Conservation (phyloP, 2,329 filamentous ascomycete species). For the Trematosphaeria pertusa region DNA sequence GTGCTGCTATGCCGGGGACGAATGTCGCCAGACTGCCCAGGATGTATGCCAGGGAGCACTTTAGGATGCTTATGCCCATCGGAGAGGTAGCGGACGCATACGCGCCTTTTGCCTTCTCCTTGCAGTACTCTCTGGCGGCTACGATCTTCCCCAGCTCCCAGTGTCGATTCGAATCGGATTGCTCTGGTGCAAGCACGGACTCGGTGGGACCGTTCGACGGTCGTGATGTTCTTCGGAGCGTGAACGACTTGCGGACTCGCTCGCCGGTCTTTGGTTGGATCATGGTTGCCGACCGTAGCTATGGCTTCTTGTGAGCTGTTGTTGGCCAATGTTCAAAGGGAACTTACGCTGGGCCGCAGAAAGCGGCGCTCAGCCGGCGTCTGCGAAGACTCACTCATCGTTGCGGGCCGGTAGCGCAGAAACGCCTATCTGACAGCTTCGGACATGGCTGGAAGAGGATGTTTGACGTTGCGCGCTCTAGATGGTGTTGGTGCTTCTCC, state of each 20-base stretch:
- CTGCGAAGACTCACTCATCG: conserved; percentile 40
- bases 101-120: conserved; percentile 40
- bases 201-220: conserved; percentile 54
- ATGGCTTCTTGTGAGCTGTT: conserved; percentile 29
- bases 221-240: conserved; percentile 61
- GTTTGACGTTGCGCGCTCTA: background rate
- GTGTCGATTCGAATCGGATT: conserved; percentile 36
- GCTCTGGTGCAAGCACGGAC: conserved; percentile 47
- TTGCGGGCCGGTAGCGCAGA: background rate
- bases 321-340: conserved; percentile 1
- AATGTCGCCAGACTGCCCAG: conserved; percentile 88
- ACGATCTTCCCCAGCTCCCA: conserved; percentile 41
- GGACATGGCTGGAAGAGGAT: conserved; percentile 5
- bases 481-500: background rate
- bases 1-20: conserved; percentile 71
- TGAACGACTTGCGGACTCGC: conserved; percentile 80
- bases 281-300: conserved; percentile 85
- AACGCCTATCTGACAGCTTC: background rate
- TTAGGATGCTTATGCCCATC: conserved; percentile 80
- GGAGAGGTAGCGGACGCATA: conserved; percentile 72
- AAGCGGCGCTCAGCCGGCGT: conserved; percentile 44
- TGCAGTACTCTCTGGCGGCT: conserved; percentile 44
- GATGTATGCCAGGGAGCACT: conserved; percentile 89
- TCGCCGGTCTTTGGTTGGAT: conserved; percentile 87
- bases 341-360: conserved; percentile 45